A percentile compares a stretch with the other conserved stretches of the same genome.
Conservation (phyloP, 2,329 filamentous ascomycete genomes). For the Trichoderma arundinaceum region DNA sequence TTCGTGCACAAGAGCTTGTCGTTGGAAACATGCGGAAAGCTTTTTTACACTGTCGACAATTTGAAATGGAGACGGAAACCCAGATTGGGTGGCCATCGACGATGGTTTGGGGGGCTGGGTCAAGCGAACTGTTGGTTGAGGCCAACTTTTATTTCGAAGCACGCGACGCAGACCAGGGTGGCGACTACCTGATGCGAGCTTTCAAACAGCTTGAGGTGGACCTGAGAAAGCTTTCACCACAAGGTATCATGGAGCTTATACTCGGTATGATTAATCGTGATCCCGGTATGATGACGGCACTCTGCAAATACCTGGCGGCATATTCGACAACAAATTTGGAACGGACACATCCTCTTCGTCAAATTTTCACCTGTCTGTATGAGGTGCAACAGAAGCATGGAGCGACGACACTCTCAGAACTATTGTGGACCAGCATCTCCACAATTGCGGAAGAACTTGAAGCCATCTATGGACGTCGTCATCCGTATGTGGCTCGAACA, state of each 20-base stretch:
- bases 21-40: slow-evolving; percentile 53
- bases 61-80: slow-evolving; percentile 47
- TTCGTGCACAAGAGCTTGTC: slow-evolving; percentile 52
- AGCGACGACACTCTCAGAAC: slow-evolving; percentile 49
- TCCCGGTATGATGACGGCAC: slow-evolving; percentile 52
- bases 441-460: slow-evolving; percentile 53
- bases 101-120: slow-evolving; percentile 53
- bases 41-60: slow-evolving; percentile 52
- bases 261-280: slow-evolving; percentile 53
- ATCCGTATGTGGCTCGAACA: slow-evolving; percentile 51
- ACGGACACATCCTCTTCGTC: slow-evolving; percentile 50
- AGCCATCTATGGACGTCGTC: slow-evolving; percentile 50
- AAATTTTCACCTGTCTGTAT: slow-evolving; percentile 51
- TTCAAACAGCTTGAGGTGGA: slow-evolving; percentile 53
- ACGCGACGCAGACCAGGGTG: slow-evolving; percentile 49
- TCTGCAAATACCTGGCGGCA: slow-evolving; percentile 53
- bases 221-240: slow-evolving; percentile 50
- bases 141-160: slow-evolving; percentile 52
- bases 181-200: slow-evolving; percentile 49
- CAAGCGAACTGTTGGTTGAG: slow-evolving; percentile 52
- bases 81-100: slow-evolving; percentile 49
- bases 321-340: slow-evolving; percentile 53
- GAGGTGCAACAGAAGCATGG: slow-evolving; percentile 55
- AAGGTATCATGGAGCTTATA: slow-evolving; percentile 51
- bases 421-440: slow-evolving; percentile 50